phyloP scores from a whole-genome alignment of 176 grass and related monocot genomes.

The Zoysia japonica region DNA sequence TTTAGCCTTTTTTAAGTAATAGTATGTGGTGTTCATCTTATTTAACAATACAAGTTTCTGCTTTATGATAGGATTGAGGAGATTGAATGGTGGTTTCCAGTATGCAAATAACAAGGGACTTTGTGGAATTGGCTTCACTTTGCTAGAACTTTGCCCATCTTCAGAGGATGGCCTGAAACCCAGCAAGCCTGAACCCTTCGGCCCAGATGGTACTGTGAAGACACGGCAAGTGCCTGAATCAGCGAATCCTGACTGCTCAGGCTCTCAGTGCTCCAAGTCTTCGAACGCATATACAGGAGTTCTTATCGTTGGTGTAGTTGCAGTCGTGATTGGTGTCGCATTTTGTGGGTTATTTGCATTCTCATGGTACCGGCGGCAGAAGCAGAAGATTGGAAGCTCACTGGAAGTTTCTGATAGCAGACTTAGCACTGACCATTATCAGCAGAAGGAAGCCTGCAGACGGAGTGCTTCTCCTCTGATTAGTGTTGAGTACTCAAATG shows the following conservation, averaged over 20 bases:
- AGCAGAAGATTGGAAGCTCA: slow-evolving; percentile 94
- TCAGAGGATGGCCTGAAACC: slow-evolving; percentile 64
- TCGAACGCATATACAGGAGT: slow-evolving; percentile 44
- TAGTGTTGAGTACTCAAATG: slow-evolving; percentile 82
- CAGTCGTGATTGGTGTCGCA: slow-evolving; percentile 42
- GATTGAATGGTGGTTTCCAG: slow-evolving; percentile 74
- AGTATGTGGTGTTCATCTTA: background rate
- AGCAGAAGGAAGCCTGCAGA: slow-evolving; percentile 71
- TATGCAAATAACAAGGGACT: slow-evolving; percentile 79
- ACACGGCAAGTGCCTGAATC: slow-evolving; percentile 75
- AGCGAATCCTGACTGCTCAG: slow-evolving; percentile 49
- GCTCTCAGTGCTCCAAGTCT: slow-evolving; percentile 41
- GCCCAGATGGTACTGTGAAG: slow-evolving; percentile 55
- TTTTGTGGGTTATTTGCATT: slow-evolving; percentile 65
- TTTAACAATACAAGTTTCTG: slow-evolving; percentile 21
- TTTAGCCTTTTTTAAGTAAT: background rate
- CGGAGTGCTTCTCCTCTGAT: slow-evolving; percentile 78
- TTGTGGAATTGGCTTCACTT: slow-evolving; percentile 75
- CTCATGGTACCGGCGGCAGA: slow-evolving; percentile 71
- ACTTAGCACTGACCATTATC: slow-evolving; percentile 86
- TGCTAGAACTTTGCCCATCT: slow-evolving; percentile 57
- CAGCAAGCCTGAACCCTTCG: slow-evolving; percentile 85
- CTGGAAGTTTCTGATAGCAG: slow-evolving; percentile 89
- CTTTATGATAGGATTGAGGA: slow-evolving; percentile 60
- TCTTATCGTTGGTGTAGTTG: slow-evolving; percentile 60